Base-by-base conservation (phyloP, 1,284 basidiomycete species). In the Heterobasidion irregulare region DNA sequence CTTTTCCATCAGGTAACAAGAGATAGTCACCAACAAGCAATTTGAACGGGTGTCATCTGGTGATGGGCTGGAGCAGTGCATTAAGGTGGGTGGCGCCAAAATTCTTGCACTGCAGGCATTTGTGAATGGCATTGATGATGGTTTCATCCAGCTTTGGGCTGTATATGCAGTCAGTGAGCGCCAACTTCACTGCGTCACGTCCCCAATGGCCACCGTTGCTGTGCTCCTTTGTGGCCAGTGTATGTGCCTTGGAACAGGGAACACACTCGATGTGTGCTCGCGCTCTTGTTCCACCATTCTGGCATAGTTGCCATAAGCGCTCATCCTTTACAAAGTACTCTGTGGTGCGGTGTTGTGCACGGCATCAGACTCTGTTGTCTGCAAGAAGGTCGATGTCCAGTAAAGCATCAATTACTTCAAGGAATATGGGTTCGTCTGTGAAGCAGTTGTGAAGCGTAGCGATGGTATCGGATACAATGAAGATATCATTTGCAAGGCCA, bases 41-140 rank as follows among this genome's bases (percentile, higher is more conserved):
- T 45, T 72, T 63, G 54, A 72, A 71, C 1, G 71, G 72, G 50
- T 67, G 67, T 1, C 64, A 58, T 8, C 70, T 55, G 0, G 63
- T 68, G 50, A 75, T 70, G 1, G 72, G 72, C 26, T 72, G 57
- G 2, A 75, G 57, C 0, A 72, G 61, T 0, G 69, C 58, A 50
- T 70, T 62, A 1, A 70, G 43, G 45, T 65, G 60, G 2, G 62
- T 44, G 0, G 57, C n/a, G 0, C 68, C 66, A 33, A 69, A 70
- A 48, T 59, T 62, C 47, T 65, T 62, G 60, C 68, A 69, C 6
- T 53, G 36, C 2, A 43, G 61, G 52, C 72, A 74, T 10, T 68
- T 59, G 3, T 43, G 44, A 13, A 73, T 70, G 0, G 60, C 67
- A 2, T 57, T 43, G 33, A 66, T 55, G 12, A 72, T 67, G 4